These are phyloP conservation scores for Coemansia furcata DNA, from an alignment of 192 early-diverging fungal genomes.

Conservation along the genomic window DNA sequence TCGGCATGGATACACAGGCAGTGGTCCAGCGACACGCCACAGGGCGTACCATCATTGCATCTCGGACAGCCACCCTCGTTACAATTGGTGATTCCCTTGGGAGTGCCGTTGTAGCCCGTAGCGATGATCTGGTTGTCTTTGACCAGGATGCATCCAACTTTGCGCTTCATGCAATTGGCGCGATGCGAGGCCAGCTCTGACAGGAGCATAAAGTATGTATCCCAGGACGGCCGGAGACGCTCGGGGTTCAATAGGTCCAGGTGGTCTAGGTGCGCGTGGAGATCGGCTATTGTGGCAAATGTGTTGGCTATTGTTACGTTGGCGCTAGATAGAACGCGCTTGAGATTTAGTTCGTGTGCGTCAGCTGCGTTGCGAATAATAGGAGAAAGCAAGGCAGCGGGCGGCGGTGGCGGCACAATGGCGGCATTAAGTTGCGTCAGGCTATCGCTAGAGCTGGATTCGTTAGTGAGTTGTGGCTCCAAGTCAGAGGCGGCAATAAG, in stretches of 20 bases:
- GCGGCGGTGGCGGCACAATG: background rate
- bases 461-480: background rate
- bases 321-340: slow-evolving; percentile 45
- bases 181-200: slow-evolving; percentile 86
- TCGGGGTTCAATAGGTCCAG: slow-evolving; percentile 69
- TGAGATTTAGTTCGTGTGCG: slow-evolving; percentile 25
- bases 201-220: slow-evolving; percentile 96
- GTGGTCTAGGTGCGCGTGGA: slow-evolving; percentile 49
- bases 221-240: slow-evolving; percentile 87
- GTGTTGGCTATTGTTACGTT: slow-evolving; percentile 68
- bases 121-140: slow-evolving; percentile 86
- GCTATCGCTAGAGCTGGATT: background rate
- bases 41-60: slow-evolving; percentile 84
- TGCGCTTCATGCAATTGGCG: slow-evolving; percentile 98
- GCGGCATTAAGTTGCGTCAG: background rate
- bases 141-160: slow-evolving; percentile 93
- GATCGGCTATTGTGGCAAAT: slow-evolving; percentile 21
- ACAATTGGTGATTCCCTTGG: slow-evolving; percentile 88
- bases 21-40: slow-evolving; percentile 75
- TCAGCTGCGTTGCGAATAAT: slow-evolving; percentile 18
- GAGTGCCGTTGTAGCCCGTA: slow-evolving; percentile 99
- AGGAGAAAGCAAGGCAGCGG: slow-evolving; percentile 16
- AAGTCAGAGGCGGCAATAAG: background rate
- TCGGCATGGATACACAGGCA: slow-evolving; percentile 98
- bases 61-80: slow-evolving; percentile 91